Evolutionary conservation across 1,284 basidiomycete genomes (phyloP).

Genomic region (Grifola frondosa): DNA sequence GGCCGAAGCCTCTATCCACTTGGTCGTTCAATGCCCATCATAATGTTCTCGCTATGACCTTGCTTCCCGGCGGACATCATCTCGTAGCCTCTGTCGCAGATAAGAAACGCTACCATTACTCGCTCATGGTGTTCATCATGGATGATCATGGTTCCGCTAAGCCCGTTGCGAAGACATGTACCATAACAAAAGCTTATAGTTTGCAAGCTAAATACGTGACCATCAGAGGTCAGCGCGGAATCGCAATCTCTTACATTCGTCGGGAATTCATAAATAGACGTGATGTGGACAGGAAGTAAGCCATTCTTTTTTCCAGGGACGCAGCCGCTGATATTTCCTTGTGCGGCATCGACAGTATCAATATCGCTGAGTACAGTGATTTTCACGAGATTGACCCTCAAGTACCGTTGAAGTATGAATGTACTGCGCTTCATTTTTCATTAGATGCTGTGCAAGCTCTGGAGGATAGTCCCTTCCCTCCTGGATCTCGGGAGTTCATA

Average conservation of each 20-base stretch:
- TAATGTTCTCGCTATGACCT: constrained; percentile 54
- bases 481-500: constrained; percentile 41
- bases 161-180: constrained; percentile 51
- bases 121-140: constrained; percentile 53
- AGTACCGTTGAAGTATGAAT: constrained; percentile 46
- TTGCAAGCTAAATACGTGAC: constrained; percentile 64
- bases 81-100: constrained; percentile 61
- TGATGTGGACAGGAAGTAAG: constrained; percentile 19
- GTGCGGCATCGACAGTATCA: constrained; percentile 30
- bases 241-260: constrained; percentile 55
- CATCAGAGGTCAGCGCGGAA: constrained; percentile 45
- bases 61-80: constrained; percentile 71
- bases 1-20: constrained; percentile 22
- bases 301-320: constrained; percentile 25
- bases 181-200: constrained; percentile 53
- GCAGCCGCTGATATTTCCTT: neutral
- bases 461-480: constrained; percentile 44
- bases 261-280: constrained; percentile 28
- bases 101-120: constrained; percentile 41
- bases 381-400: constrained; percentile 10
- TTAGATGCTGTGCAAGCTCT: constrained; percentile 51
- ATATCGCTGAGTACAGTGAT: constrained; percentile 32
- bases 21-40: constrained; percentile 41
- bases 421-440: constrained; percentile 45
- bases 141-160: constrained; percentile 51